Conservation (phyloP, 148 eudicot species). For the Dysphania ambrosioides region DNA sequence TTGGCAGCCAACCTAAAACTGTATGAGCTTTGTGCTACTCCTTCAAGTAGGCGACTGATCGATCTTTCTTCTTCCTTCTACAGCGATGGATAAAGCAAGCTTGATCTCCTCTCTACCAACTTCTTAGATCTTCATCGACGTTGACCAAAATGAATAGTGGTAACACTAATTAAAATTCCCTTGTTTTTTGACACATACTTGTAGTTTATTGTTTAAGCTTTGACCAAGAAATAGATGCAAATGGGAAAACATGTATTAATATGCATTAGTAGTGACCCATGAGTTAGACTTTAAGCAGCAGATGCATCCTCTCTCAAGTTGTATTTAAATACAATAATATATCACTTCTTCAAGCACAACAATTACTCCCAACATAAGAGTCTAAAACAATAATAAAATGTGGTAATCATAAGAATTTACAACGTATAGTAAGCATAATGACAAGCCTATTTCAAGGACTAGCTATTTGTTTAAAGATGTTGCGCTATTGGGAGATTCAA, state of each 20-base stretch:
- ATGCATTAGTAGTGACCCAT: neutral
- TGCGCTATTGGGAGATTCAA: too few relatives aligned
- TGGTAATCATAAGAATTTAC: too few relatives aligned
- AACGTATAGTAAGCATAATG: too few relatives aligned
- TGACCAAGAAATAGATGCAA: neutral
- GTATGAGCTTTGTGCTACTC: too few relatives aligned
- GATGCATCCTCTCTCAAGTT: too few relatives aligned
- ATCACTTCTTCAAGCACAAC: neutral
- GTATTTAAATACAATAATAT: too few relatives aligned
- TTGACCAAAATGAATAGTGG: neutral
- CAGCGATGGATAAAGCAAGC: neutral
- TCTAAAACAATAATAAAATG: too few relatives aligned
- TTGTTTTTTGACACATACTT: neutral
- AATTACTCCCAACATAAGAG: too few relatives aligned
- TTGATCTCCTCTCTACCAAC: neutral
- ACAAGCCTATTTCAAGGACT: too few relatives aligned
- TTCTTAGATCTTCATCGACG: slow-evolving; percentile 6
- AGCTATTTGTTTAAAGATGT: too few relatives aligned
- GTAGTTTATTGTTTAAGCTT: neutral
- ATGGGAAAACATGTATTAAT: neutral
- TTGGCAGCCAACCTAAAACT: too few relatives aligned
- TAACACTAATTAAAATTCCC: neutral
- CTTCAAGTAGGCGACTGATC: too few relatives aligned
- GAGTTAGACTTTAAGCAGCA: neutral
- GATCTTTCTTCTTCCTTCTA: neutral